phyloP scores from a whole-genome alignment of 139 green algal genomes.

The Chloropicon primus region DNA sequence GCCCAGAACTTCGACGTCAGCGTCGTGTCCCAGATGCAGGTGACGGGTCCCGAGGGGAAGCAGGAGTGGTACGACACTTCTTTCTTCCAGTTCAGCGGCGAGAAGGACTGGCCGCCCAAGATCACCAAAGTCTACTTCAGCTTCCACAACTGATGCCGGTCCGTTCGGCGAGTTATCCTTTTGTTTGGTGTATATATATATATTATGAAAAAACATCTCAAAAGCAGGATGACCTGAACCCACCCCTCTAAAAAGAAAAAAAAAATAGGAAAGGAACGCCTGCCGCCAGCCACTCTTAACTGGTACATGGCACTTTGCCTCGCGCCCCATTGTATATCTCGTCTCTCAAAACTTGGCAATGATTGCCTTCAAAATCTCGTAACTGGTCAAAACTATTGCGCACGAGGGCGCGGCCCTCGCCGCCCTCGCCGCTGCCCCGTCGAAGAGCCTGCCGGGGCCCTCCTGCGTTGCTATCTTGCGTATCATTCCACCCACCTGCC shows the following conservation, averaged over 20 bases:
- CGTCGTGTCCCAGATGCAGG: not conserved
- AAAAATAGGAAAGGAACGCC: too few relatives aligned
- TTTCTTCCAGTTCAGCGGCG: not conserved
- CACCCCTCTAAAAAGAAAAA: too few relatives aligned
- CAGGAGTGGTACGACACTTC: not conserved
- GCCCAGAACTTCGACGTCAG: not conserved
- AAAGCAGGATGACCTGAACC: too few relatives aligned
- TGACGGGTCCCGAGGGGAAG: not conserved
- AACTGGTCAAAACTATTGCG: conserved; percentile 73
- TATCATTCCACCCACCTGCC: not conserved
- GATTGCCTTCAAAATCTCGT: conserved; percentile 69
- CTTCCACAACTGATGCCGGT: not conserved
- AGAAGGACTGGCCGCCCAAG: not conserved
- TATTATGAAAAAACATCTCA: too few relatives aligned
- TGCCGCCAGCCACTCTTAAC: too few relatives aligned
- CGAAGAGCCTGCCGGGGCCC: conserved; percentile 43
- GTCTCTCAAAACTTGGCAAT: not conserved
- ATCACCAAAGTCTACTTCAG: not conserved
- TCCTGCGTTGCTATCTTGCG: not conserved
- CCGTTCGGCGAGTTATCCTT: too few relatives aligned
- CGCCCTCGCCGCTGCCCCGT: conserved; percentile 48
- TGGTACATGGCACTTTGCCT: too few relatives aligned
- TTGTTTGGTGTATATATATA: too few relatives aligned
- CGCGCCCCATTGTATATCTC: not conserved
- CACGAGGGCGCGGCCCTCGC: conserved; percentile 65